Base-by-base conservation (phyloP, 495 filamentous ascomycete species). In the Trichoderma virens region DNA sequence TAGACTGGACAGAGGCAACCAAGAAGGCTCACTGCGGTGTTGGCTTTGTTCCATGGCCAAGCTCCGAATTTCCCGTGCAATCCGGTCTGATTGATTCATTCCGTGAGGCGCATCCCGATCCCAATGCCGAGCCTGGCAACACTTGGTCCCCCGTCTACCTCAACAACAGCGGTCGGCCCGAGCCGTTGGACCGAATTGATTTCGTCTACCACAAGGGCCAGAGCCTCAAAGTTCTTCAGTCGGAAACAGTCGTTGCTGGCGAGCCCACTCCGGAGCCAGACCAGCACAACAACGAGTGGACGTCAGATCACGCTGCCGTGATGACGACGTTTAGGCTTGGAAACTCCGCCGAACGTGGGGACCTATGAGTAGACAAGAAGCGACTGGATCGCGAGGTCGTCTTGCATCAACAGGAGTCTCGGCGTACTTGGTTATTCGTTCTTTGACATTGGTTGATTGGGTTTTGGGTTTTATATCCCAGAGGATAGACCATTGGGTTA, bases 141-240 rank as follows among this genome's bases (percentile, higher is more conserved):
- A 61, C 59, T 39, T 61, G 59, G 59, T 61, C 59, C 1, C 59
- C 59, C 31, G 38, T 61, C 31, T 61, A 35, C 20, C 59, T 61
- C 7, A 20, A 61, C 3, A 61, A 61, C 59, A 23, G 20, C 31
- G 59, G 59, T 27, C 31, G 35, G 20, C 31, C 31, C 31, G 59
- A 61, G 59, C 59, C 59, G 11, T 18, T 61, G 31, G 59, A 61
- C 20, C 59, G 59, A 11, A 61, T 61, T 16, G 59, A 61, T 16
- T 61, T 61, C 20, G 59, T 61, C 1, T 61, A 38, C 59, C 59
- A 61, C 59, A 35, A 34, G 59, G 59, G 59, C n/a, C 59, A n/a
- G 9, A 23, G 31, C 20, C 59, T 61, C 30, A 61, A 38, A 13
- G 31, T 39, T 11, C 31, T 39, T 6, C n/a, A 5, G 59, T 34